Evolutionary conservation across 164 flowering plant genomes (phyloP).

Genomic region (Liriodendron chinense): DNA sequence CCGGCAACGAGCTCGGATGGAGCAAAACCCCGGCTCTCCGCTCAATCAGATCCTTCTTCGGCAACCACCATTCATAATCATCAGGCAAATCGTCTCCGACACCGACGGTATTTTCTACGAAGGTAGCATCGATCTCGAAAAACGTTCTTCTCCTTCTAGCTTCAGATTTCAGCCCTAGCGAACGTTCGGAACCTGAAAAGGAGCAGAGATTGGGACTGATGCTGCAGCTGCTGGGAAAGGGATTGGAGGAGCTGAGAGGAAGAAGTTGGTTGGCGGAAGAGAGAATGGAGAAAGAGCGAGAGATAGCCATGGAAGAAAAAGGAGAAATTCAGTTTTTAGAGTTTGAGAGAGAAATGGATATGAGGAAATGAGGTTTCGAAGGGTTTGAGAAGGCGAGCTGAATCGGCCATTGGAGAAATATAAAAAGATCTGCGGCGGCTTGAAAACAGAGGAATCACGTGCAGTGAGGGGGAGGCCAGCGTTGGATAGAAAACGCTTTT

Average conservation of each 20-base stretch:
- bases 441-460: background rate
- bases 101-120: constrained; percentile 5
- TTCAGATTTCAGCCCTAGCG: constrained; percentile 4
- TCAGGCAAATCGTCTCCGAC: constrained; percentile 73
- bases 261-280: constrained; percentile 7
- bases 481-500: background rate
- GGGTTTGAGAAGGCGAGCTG: background rate
- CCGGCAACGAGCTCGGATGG: constrained; percentile 90
- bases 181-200: background rate
- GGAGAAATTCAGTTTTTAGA: background rate
- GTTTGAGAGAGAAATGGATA: background rate
- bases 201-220: background rate
- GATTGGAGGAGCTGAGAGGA: constrained; percentile 9
- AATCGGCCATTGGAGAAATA: constrained; percentile 9
- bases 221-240: background rate
- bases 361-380: background rate
- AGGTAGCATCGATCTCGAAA: background rate
- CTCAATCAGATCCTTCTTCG: constrained; percentile 33
- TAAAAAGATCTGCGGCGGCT: background rate
- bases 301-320: constrained; percentile 12
- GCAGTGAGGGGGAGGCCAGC: background rate
- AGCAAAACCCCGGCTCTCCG: constrained; percentile 83
- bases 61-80: constrained; percentile 56
- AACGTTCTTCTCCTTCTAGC: background rate
- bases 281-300: constrained; percentile 4